Conservation (phyloP, 805 yeast genomes). For the Candida manassasensis region DNA sequence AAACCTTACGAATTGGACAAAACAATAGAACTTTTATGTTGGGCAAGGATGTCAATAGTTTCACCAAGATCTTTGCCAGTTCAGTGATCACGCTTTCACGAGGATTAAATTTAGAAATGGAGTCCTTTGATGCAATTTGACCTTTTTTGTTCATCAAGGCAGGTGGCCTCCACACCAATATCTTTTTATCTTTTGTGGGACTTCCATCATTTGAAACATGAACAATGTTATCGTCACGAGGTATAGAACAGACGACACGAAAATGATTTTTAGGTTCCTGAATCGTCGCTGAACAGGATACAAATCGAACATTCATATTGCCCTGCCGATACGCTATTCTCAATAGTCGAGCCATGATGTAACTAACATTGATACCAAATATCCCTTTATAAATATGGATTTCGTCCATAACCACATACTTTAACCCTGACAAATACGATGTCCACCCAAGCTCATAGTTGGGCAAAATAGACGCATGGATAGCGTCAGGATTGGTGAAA, state of each 20-base stretch:
- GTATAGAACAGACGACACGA: constrained; percentile 66
- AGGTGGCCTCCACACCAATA: constrained; percentile 86
- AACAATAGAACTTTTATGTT: constrained; percentile 83
- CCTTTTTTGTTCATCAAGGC: constrained; percentile 52
- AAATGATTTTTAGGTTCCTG: constrained; percentile 70
- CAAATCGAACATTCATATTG: constrained; percentile 53
- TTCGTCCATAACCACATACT: constrained; percentile 76
- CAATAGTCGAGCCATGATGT: constrained; percentile 73
- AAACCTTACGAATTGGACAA: constrained; percentile 78
- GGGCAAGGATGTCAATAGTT: constrained; percentile 47
- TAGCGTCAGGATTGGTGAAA: constrained; percentile 92
- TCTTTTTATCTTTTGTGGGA: constrained; percentile 71
- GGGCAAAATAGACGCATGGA: constrained; percentile 83
- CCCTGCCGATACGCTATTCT: constrained; percentile 45
- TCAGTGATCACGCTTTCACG: constrained; percentile 70
- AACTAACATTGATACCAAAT: constrained; percentile 89
- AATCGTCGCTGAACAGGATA: constrained; percentile 94
- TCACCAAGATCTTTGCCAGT: constrained; percentile 68
- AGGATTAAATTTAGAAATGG: constrained; percentile 17
- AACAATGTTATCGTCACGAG: constrained; percentile 36
- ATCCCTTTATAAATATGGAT: constrained; percentile 85
- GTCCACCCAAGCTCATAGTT: constrained; percentile 55
- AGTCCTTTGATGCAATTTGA: constrained; percentile 19
- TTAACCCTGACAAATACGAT: constrained; percentile 57
- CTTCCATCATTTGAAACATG: constrained; percentile 81